A percentile compares a stretch with the other conserved stretches of the same genome.
phyloP scores from a whole-genome alignment of 257 asterid genomes.

The Nemophila menziesii region DNA sequence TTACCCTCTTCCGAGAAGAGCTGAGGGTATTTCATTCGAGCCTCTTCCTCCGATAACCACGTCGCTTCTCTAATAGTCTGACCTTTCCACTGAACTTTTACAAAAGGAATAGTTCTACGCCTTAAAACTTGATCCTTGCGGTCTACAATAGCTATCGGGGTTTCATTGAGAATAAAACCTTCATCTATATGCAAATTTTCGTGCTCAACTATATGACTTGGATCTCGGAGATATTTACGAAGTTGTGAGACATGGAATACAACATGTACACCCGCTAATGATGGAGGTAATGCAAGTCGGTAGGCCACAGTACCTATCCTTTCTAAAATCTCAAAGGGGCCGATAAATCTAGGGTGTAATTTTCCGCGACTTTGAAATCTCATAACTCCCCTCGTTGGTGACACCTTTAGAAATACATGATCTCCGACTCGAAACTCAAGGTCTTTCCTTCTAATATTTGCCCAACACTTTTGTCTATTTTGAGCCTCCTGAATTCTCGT shows the following conservation, averaged over 20 bases:
- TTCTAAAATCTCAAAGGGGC: background rate
- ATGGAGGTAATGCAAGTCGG: background rate
- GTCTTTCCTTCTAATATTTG: no score
- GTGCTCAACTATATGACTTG: background rate
- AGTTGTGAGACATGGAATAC: background rate
- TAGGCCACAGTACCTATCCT: background rate
- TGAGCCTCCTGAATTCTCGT: no score
- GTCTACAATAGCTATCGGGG: background rate
- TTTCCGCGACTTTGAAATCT: no score
- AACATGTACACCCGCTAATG: background rate
- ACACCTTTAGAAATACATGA: no score
- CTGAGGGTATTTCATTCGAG: background rate
- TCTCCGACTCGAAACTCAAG: no score
- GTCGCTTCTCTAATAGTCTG: background rate
- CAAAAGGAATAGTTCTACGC: background rate
- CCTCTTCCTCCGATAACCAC: background rate
- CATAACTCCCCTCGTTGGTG: no score
- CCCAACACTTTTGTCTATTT: no score
- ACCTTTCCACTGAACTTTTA: background rate
- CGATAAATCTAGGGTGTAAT: background rate
- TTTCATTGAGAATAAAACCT: background rate
- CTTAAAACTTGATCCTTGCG: no score
- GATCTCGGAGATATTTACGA: no score
- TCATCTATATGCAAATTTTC: background rate
- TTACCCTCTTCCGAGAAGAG: no score